phyloP scores from a whole-genome alignment of 2,329 filamentous ascomycete genomes.

The Alternaria brassicae region DNA sequence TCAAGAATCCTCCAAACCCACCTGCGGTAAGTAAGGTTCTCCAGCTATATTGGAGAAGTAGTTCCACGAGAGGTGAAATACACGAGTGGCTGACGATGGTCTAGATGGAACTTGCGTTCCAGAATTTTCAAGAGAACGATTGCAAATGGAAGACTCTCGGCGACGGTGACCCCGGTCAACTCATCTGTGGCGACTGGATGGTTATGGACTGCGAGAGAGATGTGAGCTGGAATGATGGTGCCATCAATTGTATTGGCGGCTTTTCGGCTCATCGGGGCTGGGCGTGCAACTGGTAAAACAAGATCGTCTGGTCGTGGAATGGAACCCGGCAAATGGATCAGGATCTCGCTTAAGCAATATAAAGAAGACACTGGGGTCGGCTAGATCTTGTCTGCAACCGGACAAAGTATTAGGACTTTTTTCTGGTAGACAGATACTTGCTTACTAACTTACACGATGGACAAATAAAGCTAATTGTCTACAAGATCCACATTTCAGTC shows the following conservation, averaged over 20 bases:
- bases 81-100: neutral
- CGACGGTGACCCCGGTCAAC: neutral
- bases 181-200: neutral
- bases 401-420: neutral
- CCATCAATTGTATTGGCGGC: neutral
- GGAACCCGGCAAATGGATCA: neutral
- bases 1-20: neutral
- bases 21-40: neutral
- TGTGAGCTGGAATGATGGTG: neutral
- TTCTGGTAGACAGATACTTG: neutral
- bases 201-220: neutral
- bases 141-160: neutral
- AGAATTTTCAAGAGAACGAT: neutral
- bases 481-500: neutral
- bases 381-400: neutral
- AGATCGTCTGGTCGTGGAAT: neutral
- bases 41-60: neutral
- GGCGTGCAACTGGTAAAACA: neutral
- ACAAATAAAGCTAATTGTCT: neutral
- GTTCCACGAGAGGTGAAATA: neutral
- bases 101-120: neutral
- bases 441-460: neutral
- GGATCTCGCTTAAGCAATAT: neutral
- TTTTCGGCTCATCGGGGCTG: neutral
- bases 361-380: neutral